Conservation (phyloP, 441 rosid species). For the Populus hybrid region DNA sequence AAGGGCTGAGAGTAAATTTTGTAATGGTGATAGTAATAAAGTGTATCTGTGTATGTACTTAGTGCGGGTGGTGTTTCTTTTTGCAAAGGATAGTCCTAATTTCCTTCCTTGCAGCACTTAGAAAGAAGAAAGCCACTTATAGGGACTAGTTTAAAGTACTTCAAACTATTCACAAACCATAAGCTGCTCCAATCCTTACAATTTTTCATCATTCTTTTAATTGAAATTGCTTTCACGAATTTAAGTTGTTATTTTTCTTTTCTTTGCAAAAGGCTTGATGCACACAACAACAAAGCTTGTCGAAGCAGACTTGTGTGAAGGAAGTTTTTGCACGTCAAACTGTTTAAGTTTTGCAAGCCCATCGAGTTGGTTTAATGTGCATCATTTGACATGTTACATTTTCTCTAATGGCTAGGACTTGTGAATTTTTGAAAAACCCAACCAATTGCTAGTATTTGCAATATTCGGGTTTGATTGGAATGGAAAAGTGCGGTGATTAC, state of each 20-base stretch:
- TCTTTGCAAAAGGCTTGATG: constrained; percentile 39
- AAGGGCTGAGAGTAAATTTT: not conserved
- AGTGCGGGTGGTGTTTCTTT: not conserved
- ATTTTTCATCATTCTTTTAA: constrained; percentile 11
- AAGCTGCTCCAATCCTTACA: constrained; percentile 11
- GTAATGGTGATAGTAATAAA: not conserved
- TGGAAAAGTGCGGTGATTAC: constrained; percentile 28
- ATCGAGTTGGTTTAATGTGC: constrained; percentile 35
- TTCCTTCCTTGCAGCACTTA: not conserved
- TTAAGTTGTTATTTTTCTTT: constrained; percentile 37
- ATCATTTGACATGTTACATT: constrained; percentile 25
- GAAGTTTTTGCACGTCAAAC: constrained; percentile 32
- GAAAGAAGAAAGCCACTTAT: not conserved
- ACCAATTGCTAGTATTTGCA: constrained; percentile 26
- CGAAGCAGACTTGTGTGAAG: constrained; percentile 38
- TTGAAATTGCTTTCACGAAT: constrained; percentile 18
- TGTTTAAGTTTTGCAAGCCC: constrained; percentile 39
- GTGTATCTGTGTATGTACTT: too few species aligned
- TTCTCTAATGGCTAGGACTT: constrained; percentile 30
- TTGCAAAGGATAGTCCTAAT: not conserved
- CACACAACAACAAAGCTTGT: constrained; percentile 35
- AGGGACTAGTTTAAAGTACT: not conserved
- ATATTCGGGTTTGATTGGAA: constrained; percentile 28
- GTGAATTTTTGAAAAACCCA: constrained; percentile 14
- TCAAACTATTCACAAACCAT: constrained; percentile 2